Conservation (phyloP, 495 filamentous ascomycete species). For the Physcia stellaris region DNA sequence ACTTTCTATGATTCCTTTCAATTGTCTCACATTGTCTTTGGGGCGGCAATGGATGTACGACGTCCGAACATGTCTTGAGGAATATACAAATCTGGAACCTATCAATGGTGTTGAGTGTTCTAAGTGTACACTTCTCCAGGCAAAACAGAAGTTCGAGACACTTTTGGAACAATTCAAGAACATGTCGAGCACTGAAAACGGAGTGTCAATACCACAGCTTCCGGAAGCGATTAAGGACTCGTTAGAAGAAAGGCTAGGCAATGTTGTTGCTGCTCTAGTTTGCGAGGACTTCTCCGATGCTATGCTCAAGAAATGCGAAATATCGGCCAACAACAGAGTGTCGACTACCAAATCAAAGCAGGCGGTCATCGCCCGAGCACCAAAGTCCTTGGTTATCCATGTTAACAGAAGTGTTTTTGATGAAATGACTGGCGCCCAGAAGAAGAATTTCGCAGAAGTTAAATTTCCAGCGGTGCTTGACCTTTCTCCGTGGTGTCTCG, state of each 20-base stretch:
- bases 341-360: slow-evolving; percentile 77
- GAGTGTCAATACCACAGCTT: slow-evolving; percentile 2
- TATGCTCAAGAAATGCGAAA: slow-evolving; percentile 55
- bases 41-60: slow-evolving; percentile 42
- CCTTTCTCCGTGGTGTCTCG: slow-evolving; percentile 65
- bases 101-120: slow-evolving; percentile 84
- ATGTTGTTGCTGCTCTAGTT: slow-evolving; percentile 55
- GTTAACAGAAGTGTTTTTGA: slow-evolving; percentile 88
- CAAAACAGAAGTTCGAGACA: slow-evolving; percentile 31
- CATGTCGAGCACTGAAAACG: background rate
- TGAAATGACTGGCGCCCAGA: slow-evolving; percentile 57
- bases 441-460: slow-evolving; percentile 72
- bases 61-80: slow-evolving; percentile 64
- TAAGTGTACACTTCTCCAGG: slow-evolving; percentile 68
- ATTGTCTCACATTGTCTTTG: slow-evolving; percentile 78
- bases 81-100: slow-evolving; percentile 69
- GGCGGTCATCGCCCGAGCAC: slow-evolving; percentile 67
- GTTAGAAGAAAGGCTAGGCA: slow-evolving; percentile 36
- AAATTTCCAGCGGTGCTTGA: slow-evolving; percentile 61
- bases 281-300: slow-evolving; percentile 73
- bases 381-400: slow-evolving; percentile 67
- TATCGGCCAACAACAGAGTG: slow-evolving; percentile 52
- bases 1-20: slow-evolving; percentile 79
- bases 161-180: slow-evolving; percentile 21
- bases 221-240: slow-evolving; percentile 24